Evolutionary conservation across 2,329 filamentous ascomycete genomes (phyloP).

Genomic region (Leptographium wingfieldii): DNA sequence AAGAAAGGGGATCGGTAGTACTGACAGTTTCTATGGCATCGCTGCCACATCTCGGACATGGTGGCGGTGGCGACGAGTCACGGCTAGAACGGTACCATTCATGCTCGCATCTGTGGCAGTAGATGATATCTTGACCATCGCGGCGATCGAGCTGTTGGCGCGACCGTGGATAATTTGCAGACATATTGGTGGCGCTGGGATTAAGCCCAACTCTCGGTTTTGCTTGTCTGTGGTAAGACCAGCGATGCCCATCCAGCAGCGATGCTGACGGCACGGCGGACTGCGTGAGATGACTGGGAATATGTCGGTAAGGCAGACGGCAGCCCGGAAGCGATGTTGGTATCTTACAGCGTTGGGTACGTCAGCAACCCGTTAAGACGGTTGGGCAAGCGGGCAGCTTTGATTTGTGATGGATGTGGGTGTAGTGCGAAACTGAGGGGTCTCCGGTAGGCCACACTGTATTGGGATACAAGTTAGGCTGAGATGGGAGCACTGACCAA

Average conservation of each 20-base stretch:
- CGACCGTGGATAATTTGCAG: constrained; percentile 7
- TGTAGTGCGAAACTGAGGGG: no score
- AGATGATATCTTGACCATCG: constrained; percentile 57
- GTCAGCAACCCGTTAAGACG: no score
- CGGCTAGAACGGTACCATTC: constrained; percentile 70
- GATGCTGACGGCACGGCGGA: constrained; percentile 40
- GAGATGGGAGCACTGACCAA: no score
- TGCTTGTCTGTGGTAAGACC: constrained; percentile 31
- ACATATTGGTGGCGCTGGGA: constrained; percentile 12
- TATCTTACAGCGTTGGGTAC: no score
- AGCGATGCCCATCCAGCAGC: constrained; percentile 43
- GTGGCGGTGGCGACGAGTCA: constrained; percentile 55
- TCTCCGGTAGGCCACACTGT: no score
- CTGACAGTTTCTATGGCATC: constrained; percentile 81
- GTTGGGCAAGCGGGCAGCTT: no score
- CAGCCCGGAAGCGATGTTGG: no score
- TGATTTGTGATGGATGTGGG: no score
- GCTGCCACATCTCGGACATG: constrained; percentile 64
- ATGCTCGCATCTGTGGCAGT: constrained; percentile 67
- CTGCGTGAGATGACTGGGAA: no score
- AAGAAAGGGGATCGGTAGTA: constrained; percentile 9
- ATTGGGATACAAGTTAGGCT: no score
- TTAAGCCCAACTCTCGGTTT: neutral
- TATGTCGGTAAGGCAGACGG: no score
- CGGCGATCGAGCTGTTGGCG: constrained; percentile 35